A percentile compares a stretch with the other conserved stretches of the same genome.
phyloP scores from a whole-genome alignment of 768 basidiomycete genomes.

The Suillus ampliporus region DNA sequence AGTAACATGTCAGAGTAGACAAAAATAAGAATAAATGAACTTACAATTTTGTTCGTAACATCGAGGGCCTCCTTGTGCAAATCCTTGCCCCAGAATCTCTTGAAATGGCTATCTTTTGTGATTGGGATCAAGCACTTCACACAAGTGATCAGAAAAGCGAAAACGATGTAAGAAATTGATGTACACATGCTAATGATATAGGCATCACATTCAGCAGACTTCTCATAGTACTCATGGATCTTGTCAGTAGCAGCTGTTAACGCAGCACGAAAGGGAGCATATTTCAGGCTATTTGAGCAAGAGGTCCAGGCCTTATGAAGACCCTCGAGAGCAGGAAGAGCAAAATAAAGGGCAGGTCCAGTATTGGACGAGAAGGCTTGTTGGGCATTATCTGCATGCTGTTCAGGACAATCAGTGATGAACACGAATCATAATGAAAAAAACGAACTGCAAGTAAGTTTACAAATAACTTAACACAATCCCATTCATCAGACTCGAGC shows the following conservation, averaged over 20 bases:
- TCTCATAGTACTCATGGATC: constrained; percentile 40
- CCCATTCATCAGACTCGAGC: constrained; percentile 31
- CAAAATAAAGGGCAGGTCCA: constrained; percentile 30
- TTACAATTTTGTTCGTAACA: constrained; percentile 24
- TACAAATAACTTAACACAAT: constrained; percentile 20
- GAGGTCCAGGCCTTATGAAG: constrained; percentile 33
- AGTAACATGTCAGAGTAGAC: not conserved
- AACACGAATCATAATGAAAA: not conserved
- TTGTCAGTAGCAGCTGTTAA: constrained; percentile 37
- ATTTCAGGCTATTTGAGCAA: constrained; percentile 14
- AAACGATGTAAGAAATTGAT: not conserved
- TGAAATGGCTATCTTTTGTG: constrained; percentile 35
- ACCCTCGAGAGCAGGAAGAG: not conserved
- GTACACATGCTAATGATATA: constrained; percentile 41
- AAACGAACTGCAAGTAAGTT: constrained; percentile 26
- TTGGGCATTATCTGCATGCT: constrained; percentile 38
- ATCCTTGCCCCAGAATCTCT: constrained; percentile 32
- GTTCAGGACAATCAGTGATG: not conserved
- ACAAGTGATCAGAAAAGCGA: too few species aligned
- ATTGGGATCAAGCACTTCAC: constrained; percentile 12
- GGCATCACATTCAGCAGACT: constrained; percentile 35
- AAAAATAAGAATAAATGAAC: not conserved
- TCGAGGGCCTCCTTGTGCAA: constrained; percentile 23
- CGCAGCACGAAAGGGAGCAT: constrained; percentile 26
- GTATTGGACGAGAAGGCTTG: constrained; percentile 37